phyloP scores from a whole-genome alignment of 1,284 basidiomycete species.

The Vanrija humicola region DNA sequence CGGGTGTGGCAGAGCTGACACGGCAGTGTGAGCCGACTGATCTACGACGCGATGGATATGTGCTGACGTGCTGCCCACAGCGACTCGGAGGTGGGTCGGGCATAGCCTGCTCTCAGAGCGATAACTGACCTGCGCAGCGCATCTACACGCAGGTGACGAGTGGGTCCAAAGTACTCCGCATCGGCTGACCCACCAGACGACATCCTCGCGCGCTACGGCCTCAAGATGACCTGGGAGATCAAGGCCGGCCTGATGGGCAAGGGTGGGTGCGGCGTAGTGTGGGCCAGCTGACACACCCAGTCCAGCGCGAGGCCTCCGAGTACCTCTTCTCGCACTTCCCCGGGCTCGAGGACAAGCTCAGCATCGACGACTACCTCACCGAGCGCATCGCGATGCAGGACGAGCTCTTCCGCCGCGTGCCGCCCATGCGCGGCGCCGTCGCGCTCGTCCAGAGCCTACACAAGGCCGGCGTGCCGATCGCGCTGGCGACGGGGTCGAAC shows the following conservation, averaged over 20 bases:
- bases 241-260: conserved; percentile 50
- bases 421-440: conserved; percentile 46
- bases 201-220: conserved; percentile 45
- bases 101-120: neutral
- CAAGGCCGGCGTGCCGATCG: conserved; percentile 44
- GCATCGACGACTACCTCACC: conserved; percentile 42
- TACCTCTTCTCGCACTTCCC: conserved; percentile 44
- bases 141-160: conserved; percentile 47
- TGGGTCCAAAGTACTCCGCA: neutral
- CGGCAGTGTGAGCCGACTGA: conserved; percentile 25
- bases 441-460: conserved; percentile 42
- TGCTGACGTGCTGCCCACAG: conserved; percentile 8
- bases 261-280: conserved; percentile 30
- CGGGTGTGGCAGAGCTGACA: neutral
- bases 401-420: conserved; percentile 39
- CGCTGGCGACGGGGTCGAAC: conserved; percentile 48
- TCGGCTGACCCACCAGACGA: conserved; percentile 28
- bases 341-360: conserved; percentile 37
- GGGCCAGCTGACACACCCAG: no score
- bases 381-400: conserved; percentile 44
- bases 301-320: conserved; percentile 33
- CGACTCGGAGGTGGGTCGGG: conserved; percentile 29
- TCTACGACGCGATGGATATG: neutral
- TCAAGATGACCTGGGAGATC: conserved; percentile 47
- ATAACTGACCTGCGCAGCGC: conserved; percentile 19